A percentile compares a stretch with the other conserved stretches of the same genome.
These are phyloP conservation scores for Fusarium newnesense DNA, from an alignment of 2,329 filamentous ascomycete genomes.

Conservation along the genomic window DNA sequence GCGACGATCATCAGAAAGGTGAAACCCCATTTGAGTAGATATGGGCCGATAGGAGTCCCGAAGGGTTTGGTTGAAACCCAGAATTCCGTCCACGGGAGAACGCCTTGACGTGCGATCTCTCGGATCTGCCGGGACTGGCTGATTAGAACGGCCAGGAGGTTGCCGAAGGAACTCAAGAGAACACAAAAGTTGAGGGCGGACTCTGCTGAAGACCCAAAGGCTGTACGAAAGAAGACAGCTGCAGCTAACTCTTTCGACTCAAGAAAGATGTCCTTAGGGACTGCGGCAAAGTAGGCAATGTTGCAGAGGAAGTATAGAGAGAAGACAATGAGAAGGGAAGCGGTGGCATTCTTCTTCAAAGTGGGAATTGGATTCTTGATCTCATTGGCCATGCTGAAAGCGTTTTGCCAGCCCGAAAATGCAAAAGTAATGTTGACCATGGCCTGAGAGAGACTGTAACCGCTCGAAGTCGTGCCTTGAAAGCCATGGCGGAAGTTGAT, in stretches of 20 bases:
- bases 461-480: constrained; percentile 48
- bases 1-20: constrained; percentile 70
- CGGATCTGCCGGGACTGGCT: constrained; percentile 66
- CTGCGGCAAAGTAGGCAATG: constrained; percentile 69
- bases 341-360: constrained; percentile 60
- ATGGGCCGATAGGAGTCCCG: constrained; percentile 70
- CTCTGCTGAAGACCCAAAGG: constrained; percentile 64
- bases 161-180: constrained; percentile 67
- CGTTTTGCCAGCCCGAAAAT: constrained; percentile 67
- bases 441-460: constrained; percentile 55
- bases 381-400: constrained; percentile 71
- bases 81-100: constrained; percentile 66
- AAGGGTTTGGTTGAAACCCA: constrained; percentile 73
- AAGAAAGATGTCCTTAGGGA: constrained; percentile 62
- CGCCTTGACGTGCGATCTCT: constrained; percentile 70
- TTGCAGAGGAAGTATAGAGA: constrained; percentile 69
- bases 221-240: constrained; percentile 66
- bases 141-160: constrained; percentile 65
- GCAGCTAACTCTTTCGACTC: constrained; percentile 65
- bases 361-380: constrained; percentile 68
- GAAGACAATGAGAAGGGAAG: constrained; percentile 60
- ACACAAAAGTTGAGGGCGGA: constrained; percentile 66
- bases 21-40: constrained; percentile 65
- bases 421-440: constrained; percentile 69
- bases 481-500: constrained; percentile 52